Conservation (phyloP, 306 rosid species). For the Canavalia ensiformis region DNA sequence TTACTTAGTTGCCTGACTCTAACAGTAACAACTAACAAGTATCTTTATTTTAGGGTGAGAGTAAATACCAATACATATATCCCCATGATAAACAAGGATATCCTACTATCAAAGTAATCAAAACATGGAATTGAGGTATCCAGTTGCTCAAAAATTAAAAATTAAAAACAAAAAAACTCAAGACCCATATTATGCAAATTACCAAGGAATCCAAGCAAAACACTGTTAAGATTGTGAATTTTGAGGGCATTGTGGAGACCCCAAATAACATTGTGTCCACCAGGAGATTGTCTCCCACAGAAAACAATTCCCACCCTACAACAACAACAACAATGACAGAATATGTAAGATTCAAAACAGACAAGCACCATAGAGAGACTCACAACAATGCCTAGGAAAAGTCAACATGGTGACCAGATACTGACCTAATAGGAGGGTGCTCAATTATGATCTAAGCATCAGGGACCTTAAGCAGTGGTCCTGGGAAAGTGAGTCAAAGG, state of each 20-base stretch:
- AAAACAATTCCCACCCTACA: conserved; percentile 92
- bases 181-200: conserved; percentile 1
- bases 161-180: too few relatives aligned
- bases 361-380: conserved; percentile 34
- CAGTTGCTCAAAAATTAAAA: too few relatives aligned
- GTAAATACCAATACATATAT: not conserved
- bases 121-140: too few relatives aligned
- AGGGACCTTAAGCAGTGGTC: conserved; percentile 83
- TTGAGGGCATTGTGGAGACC: conserved; percentile 87
- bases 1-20: not conserved
- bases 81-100: not conserved
- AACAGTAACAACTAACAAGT: too few relatives aligned
- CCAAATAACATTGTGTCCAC: conserved; percentile 98
- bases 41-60: too few relatives aligned
- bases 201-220: conserved; percentile 94
- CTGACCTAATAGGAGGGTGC: conserved; percentile 77
- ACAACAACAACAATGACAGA: conserved; percentile 11
- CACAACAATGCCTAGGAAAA: conserved; percentile 29
- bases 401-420: not conserved
- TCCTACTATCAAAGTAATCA: too few relatives aligned
- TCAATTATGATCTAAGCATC: conserved; percentile 93
- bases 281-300: conserved; percentile 98
- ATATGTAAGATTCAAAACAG: conserved; percentile 36
- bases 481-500: conserved; percentile 98
- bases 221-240: conserved; percentile 77